A percentile compares a stretch with the other conserved stretches of the same genome.
Conservation (phyloP, 106 monocot species). For the Acorus gramineus region DNA sequence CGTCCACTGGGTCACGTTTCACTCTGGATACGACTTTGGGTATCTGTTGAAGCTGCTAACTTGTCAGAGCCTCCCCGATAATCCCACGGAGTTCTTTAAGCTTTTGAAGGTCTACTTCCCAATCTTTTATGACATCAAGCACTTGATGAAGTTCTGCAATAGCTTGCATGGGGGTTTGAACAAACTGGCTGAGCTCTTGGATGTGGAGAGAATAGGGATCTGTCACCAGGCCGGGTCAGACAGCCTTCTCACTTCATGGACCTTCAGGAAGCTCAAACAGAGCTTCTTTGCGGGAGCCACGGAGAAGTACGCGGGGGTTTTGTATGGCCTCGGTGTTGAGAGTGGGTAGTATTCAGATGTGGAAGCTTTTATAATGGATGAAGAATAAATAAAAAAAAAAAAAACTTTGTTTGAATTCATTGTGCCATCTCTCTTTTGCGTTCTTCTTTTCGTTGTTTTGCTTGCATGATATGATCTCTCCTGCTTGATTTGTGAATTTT, state of each 20-base stretch:
- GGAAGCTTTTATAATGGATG: too few species aligned
- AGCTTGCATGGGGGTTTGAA: slow-evolving; percentile 31
- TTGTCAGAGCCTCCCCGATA: too few species aligned
- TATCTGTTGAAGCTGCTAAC: too few species aligned
- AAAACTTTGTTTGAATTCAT: too few species aligned
- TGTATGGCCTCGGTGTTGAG: slow-evolving; percentile 37
- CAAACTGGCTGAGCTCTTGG: slow-evolving; percentile 30
- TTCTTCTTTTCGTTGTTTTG: too few species aligned
- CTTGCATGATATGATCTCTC: too few species aligned
- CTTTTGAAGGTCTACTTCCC: slow-evolving; percentile 36
- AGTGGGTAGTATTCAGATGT: slow-evolving; percentile 9
- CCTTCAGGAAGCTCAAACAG: slow-evolving; percentile 35
- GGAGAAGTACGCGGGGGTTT: slow-evolving; percentile 36
- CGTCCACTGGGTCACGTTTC: background rate
- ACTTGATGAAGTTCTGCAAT: slow-evolving; percentile 49
- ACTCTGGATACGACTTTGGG: too few species aligned
- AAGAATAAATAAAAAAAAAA: too few species aligned
- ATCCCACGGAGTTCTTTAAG: background rate
- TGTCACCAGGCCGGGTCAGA: slow-evolving; percentile 32
- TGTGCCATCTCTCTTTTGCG: too few species aligned
- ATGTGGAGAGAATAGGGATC: slow-evolving; percentile 25
- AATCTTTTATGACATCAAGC: slow-evolving; percentile 33
- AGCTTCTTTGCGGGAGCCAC: slow-evolving; percentile 26
- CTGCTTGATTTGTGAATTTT: too few species aligned
- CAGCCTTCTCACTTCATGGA: slow-evolving; percentile 25